These are phyloP conservation scores for Manihot esculenta DNA, from an alignment of 441 rosid species.

Conservation along the genomic window DNA sequence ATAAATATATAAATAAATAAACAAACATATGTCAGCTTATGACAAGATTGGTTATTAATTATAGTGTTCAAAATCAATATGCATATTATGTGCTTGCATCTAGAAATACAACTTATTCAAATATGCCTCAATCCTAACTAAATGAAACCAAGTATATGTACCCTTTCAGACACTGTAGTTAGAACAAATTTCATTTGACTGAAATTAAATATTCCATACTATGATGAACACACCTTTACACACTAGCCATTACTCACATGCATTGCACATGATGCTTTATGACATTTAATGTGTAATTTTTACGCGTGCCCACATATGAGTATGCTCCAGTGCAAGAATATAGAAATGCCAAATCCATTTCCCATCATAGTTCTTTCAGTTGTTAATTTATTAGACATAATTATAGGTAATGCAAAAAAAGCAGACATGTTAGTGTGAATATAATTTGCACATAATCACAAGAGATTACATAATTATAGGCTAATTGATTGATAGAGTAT, in stretches of 20 bases:
- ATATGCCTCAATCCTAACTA: background rate
- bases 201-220: background rate
- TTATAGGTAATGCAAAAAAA: background rate
- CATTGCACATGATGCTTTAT: background rate
- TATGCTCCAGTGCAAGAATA: background rate
- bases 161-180: background rate
- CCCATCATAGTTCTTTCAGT: background rate
- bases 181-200: background rate
- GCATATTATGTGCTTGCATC: background rate
- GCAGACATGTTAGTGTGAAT: no score
- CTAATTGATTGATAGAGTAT: no score
- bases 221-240: background rate
- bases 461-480: no score
- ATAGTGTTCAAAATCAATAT: background rate
- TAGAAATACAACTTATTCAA: background rate
- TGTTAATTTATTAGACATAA: background rate
- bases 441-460: no score
- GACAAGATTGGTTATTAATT: constrained; percentile 4
- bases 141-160: background rate
- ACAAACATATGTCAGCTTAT: background rate
- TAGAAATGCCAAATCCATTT: background rate
- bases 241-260: background rate
- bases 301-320: background rate
- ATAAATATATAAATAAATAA: background rate
- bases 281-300: background rate